phyloP scores from a whole-genome alignment of 768 basidiomycete genomes.

The Hysterangium stoloniferum region DNA sequence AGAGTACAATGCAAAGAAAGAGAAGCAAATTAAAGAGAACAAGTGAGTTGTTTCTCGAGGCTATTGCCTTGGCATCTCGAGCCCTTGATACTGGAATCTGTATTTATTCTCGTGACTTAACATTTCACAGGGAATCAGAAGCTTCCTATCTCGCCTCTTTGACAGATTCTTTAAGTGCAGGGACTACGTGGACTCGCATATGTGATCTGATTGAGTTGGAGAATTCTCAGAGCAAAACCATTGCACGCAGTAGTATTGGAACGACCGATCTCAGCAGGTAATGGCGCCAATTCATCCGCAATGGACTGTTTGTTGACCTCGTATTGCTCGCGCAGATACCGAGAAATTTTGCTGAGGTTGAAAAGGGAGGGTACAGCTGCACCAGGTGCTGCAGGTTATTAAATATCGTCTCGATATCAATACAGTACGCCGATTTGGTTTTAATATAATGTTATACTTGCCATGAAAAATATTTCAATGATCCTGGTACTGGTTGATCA shows the following conservation, averaged over 20 bases:
- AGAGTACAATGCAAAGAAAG: constrained; percentile 81
- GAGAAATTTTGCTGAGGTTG: constrained; percentile 78
- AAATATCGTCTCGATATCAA: not conserved
- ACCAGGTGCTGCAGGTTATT: constrained; percentile 92
- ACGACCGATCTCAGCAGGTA: constrained; percentile 71
- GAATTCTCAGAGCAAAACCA: constrained; percentile 96
- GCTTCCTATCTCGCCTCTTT: constrained; percentile 68
- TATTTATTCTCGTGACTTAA: not conserved
- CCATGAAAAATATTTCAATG: no score
- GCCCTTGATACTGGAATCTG: constrained; percentile 5
- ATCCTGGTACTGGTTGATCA: no score
- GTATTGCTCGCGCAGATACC: not conserved
- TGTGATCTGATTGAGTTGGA: constrained; percentile 78
- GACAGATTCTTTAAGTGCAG: constrained; percentile 68
- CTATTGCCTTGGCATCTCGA: not conserved
- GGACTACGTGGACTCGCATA: constrained; percentile 96
- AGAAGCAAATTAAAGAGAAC: constrained; percentile 87
- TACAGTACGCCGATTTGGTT: no score
- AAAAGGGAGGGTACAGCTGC: constrained; percentile 87
- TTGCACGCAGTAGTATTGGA: constrained; percentile 76
- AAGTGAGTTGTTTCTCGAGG: constrained; percentile 55
- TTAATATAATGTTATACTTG: no score
- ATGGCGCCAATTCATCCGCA: not conserved
- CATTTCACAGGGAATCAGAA: constrained; percentile 67
- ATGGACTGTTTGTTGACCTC: not conserved